Evolutionary conservation across 768 basidiomycete genomes (phyloP), one percentile per base, ranked within the genome.

Genomic region (Ramaria sp.): DNA sequence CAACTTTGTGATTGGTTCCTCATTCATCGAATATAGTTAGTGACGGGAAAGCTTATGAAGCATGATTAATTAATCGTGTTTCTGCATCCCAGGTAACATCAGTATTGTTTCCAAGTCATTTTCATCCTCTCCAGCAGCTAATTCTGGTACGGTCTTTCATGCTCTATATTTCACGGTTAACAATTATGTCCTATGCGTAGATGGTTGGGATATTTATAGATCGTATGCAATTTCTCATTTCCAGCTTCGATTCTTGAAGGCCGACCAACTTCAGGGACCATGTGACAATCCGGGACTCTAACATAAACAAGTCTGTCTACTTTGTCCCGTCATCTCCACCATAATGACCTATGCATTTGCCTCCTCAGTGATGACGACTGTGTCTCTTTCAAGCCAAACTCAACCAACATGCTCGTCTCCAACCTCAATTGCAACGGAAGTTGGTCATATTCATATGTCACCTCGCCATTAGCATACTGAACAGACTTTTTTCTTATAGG

Each of bases 131-230:
- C 57, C 52, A 0, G 70, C 76, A 1, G 63, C 67, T 24, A 80
- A 81, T 58, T 79, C 78, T 5, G 71, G 70, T 66, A 34, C n/a
- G 59, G 43, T 18, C 1, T 15, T 24, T 43, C 0, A 16, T 16
- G 12, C 9, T 27, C 44, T n/a, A 8, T 44, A 16, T 16, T 28
- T 15, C 13, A 36, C 22, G 45, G 10, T 34, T 28, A 56, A 52
- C 12, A 15, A 45, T 52, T 16, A 1, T 8, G 16, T 41, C n/a
- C n/a, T 16, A 38, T 15, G 2, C 20, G 10, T 56, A 66, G 81
- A 83, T 60, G 82, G 81, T 4, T 81, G 80, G 80, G 76, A 83
- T 59, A 74, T 78, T 36, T 82, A 81, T 62, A 73, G 78, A 41
- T 73, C 69, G 10, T 57, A 55, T 30, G 54, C 37, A 61, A 62